Conservation (phyloP, 1,139 yeast species). For the Meyerozyma athensensis region DNA sequence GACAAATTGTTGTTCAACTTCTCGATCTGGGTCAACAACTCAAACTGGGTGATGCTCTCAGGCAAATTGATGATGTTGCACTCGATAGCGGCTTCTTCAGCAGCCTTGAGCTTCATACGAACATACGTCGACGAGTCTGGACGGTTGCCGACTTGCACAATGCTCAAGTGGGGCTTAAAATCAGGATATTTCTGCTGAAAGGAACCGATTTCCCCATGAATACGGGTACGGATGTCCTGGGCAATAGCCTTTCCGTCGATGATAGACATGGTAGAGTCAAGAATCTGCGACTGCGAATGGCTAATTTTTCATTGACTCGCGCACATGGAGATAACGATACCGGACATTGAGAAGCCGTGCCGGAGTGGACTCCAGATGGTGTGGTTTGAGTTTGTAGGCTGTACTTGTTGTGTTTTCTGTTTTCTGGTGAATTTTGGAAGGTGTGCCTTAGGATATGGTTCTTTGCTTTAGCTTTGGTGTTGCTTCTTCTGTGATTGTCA, state of each 20-base stretch:
- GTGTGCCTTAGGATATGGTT: too few species aligned
- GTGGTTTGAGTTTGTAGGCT: background rate
- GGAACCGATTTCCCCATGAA: slow-evolving; percentile 50
- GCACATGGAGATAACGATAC: background rate
- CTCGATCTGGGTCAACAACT: slow-evolving; percentile 55
- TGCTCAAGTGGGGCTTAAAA: slow-evolving; percentile 74
- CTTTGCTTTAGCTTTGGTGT: too few species aligned
- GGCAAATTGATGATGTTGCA: slow-evolving; percentile 68
- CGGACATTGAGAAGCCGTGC: background rate
- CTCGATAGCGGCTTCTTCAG: slow-evolving; percentile 72
- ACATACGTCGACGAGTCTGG: slow-evolving; percentile 95
- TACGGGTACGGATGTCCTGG: slow-evolving; percentile 43
- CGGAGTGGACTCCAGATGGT: background rate
- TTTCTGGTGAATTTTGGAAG: too few species aligned
- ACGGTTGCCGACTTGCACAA: slow-evolving; percentile 86
- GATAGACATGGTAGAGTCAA: slow-evolving; percentile 10
- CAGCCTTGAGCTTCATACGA: slow-evolving; percentile 90
- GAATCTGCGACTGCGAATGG: background rate
- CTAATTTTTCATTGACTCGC: slow-evolving; percentile 4
- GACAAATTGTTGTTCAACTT: slow-evolving; percentile 59
- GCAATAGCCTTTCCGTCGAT: slow-evolving; percentile 77
- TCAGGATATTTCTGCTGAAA: slow-evolving; percentile 51
- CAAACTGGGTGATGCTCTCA: slow-evolving; percentile 53
- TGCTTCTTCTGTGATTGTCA: background rate
- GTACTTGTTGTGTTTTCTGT: too few species aligned